phyloP scores from a whole-genome alignment of 306 rosid genomes.

The Quercus berberidifolia region DNA sequence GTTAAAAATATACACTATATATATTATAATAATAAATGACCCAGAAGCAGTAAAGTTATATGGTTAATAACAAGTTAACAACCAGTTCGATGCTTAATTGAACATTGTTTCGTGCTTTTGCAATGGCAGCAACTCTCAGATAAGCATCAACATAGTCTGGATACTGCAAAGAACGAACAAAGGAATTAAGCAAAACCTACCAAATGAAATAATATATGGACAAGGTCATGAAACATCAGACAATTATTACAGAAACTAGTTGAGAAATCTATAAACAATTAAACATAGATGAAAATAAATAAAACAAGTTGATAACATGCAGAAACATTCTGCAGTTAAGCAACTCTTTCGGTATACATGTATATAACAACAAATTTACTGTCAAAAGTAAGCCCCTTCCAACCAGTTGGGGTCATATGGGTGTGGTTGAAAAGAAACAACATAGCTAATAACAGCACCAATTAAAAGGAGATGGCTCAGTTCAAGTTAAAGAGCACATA shows the following conservation, averaged over 20 bases:
- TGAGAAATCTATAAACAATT: neutral
- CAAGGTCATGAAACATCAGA: conserved; percentile 1
- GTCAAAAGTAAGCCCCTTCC: conserved; percentile 9
- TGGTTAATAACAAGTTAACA: conserved; percentile 16
- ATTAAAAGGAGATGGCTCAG: neutral
- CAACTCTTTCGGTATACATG: neutral
- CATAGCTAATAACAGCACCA: conserved; percentile 12
- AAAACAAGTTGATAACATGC: neutral
- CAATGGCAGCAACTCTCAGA: conserved; percentile 91
- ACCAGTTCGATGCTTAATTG: conserved; percentile 96
- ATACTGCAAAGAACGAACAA: conserved; percentile 48
- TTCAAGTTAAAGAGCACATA: conserved; percentile 3
- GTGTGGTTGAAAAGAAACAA: neutral
- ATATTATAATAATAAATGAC: conserved; percentile 7
- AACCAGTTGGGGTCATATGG: neutral
- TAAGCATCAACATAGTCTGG: conserved; percentile 91
- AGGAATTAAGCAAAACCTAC: conserved; percentile 17
- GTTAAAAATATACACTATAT: conserved; percentile 3
- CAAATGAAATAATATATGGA: neutral
- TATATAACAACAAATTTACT: neutral
- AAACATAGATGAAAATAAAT: neutral
- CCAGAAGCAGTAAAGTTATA: conserved; percentile 11
- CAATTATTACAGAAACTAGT: neutral
- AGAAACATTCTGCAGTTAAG: conserved; percentile 17
- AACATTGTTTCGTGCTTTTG: conserved; percentile 86